A percentile compares a stretch with the other conserved stretches of the same genome.
These are phyloP conservation scores for Dendrobium chrysotoxum DNA, from an alignment of 106 monocot genomes.

Conservation along the genomic window DNA sequence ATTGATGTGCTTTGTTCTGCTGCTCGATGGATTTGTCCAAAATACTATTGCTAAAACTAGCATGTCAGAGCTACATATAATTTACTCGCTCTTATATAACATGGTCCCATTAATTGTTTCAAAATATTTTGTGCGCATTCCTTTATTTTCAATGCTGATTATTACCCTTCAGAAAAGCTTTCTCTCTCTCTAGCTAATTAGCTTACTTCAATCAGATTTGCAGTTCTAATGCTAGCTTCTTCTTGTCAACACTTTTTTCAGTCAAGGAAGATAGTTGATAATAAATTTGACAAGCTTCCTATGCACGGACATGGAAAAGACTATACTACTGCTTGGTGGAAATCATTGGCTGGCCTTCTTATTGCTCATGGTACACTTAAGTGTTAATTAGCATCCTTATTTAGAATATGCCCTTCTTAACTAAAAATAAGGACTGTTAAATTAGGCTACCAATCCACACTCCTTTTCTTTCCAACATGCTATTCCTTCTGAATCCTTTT, in stretches of 20 bases:
- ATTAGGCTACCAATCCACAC: neutral
- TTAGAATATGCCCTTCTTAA: neutral
- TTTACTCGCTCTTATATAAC: neutral
- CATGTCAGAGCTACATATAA: neutral
- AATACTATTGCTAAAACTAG: neutral
- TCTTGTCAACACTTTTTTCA: conserved; percentile 21
- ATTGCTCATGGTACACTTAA: conserved; percentile 53
- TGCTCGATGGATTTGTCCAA: neutral
- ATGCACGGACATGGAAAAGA: conserved; percentile 80
- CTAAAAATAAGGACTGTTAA: neutral
- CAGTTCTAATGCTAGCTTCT: conserved; percentile 6
- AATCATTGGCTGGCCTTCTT: conserved; percentile 71
- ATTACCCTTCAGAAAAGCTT: neutral
- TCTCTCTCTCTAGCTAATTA: neutral
- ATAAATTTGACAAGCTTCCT: conserved; percentile 80
- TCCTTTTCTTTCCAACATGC: neutral
- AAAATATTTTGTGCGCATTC: neutral
- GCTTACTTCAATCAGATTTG: neutral
- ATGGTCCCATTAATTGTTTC: neutral
- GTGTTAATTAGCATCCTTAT: neutral
- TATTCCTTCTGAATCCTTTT: neutral
- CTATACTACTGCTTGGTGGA: conserved; percentile 87
- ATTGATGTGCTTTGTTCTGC: neutral
- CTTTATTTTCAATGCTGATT: neutral
- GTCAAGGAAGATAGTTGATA: conserved; percentile 72